phyloP scores from a whole-genome alignment of 1,139 yeast genomes.

The Nadsonia commutata region DNA sequence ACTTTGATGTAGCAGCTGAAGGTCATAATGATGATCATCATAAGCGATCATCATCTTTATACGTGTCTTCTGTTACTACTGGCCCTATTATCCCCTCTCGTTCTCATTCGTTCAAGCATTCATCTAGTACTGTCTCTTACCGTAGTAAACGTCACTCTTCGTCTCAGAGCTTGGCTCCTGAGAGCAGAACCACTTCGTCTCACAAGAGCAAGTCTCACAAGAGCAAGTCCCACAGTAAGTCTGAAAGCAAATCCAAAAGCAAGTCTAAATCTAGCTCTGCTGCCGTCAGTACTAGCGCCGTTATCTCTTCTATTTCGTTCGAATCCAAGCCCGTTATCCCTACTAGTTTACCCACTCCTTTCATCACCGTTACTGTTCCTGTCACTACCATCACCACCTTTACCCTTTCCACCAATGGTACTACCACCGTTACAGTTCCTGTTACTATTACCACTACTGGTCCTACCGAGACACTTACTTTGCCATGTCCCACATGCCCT shows the following conservation, averaged over 20 bases:
- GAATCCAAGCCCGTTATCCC: neutral
- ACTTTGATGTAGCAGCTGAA: no score
- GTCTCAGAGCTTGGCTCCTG: no score
- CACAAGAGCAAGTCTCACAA: neutral
- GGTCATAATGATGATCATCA: no score
- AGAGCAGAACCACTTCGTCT: no score
- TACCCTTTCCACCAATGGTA: neutral
- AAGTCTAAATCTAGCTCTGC: conserved; percentile 11
- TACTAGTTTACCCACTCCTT: conserved; percentile 7
- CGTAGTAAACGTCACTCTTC: no score
- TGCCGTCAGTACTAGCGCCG: conserved; percentile 13
- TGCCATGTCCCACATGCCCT: neutral
- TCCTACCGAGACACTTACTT: neutral
- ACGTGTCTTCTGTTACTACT: no score
- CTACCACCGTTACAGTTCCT: conserved; percentile 2
- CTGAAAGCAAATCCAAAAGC: conserved; percentile 2
- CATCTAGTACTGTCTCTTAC: no score
- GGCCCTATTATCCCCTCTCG: no score
- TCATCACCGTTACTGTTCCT: conserved; percentile 11
- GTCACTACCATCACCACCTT: conserved; percentile 4
- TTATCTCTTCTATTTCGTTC: conserved; percentile 13
- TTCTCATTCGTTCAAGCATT: no score
- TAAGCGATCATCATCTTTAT: no score
- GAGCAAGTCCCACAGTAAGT: neutral
- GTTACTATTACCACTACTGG: neutral